Conservation (phyloP, 257 asterid species). For the Scutellaria barbata region DNA sequence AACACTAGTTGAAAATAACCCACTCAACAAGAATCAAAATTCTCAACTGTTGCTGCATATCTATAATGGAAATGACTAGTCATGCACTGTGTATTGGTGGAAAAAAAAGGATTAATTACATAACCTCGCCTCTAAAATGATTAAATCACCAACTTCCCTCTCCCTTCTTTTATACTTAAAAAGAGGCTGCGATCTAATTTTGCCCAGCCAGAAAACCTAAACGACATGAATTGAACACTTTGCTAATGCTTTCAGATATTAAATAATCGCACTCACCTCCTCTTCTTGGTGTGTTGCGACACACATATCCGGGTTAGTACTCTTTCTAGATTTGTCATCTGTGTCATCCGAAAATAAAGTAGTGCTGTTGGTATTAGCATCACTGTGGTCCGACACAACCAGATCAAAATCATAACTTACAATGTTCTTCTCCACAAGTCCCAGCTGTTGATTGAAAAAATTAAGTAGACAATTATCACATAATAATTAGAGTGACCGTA, state of each 20-base stretch:
- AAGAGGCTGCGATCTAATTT: background rate
- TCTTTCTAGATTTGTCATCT: conserved; percentile 71
- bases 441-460: conserved; percentile 72
- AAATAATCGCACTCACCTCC: conserved; percentile 55
- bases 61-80: background rate
- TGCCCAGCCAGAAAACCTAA: background rate
- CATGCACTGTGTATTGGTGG: background rate
- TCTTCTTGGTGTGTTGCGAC: conserved; percentile 64
- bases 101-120: conserved; percentile 1
- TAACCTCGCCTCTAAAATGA: conserved; percentile 8
- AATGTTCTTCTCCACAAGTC: conserved; percentile 93
- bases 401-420: conserved; percentile 81
- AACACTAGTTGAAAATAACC: conserved; percentile 36
- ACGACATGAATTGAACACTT: conserved; percentile 9
- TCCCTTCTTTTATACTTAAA: background rate
- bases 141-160: conserved; percentile 21
- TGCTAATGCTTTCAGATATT: background rate
- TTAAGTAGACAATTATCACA: conserved; percentile 23
- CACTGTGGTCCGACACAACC: conserved; percentile 89
- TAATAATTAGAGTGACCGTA: conserved; percentile 13
- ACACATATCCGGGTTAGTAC: conserved; percentile 63
- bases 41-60: background rate
- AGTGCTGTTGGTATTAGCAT: conserved; percentile 94
- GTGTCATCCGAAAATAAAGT: conserved; percentile 96
- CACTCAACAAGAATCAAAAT: conserved; percentile 28